phyloP scores from a whole-genome alignment of 768 basidiomycete genomes.

The Lentinula lateritia region DNA sequence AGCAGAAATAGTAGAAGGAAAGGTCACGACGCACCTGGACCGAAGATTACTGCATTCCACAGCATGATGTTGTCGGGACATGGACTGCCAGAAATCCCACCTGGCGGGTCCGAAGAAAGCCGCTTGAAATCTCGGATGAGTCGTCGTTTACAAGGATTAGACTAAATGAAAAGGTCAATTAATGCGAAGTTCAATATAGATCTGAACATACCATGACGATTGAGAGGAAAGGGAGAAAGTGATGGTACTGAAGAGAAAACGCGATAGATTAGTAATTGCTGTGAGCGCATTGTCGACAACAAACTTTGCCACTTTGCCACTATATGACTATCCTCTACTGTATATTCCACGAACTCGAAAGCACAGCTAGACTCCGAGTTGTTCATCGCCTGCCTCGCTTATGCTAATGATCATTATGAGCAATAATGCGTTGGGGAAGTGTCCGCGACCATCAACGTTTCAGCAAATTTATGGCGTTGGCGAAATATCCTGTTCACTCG shows the following conservation, averaged over 20 bases:
- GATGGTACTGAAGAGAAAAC: background rate
- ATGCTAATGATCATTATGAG: too few species aligned
- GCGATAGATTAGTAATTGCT: background rate
- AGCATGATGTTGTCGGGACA: slow-evolving; percentile 99
- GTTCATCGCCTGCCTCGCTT: too few species aligned
- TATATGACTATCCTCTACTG: too few species aligned
- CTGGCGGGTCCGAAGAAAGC: slow-evolving; percentile 89
- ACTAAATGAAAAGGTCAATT: slow-evolving; percentile 37
- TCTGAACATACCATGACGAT: background rate
- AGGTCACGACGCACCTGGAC: slow-evolving; percentile 65
- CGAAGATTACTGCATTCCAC: slow-evolving; percentile 99
- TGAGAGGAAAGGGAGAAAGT: background rate
- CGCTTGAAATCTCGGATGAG: slow-evolving; percentile 98
- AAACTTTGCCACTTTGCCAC: too few species aligned
- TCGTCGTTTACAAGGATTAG: slow-evolving; percentile 89
- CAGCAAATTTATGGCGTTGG: too few species aligned
- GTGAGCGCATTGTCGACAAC: too few species aligned
- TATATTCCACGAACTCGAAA: too few species aligned
- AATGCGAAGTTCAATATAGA: background rate
- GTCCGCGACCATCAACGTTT: too few species aligned
- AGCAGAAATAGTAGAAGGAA: background rate
- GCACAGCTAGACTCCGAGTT: too few species aligned
- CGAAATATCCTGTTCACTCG: too few species aligned
- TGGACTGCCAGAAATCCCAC: slow-evolving; percentile 94
- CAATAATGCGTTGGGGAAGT: too few species aligned